Conservation (phyloP, 345 rosid genomes). For the Clarkia xantiana region DNA sequence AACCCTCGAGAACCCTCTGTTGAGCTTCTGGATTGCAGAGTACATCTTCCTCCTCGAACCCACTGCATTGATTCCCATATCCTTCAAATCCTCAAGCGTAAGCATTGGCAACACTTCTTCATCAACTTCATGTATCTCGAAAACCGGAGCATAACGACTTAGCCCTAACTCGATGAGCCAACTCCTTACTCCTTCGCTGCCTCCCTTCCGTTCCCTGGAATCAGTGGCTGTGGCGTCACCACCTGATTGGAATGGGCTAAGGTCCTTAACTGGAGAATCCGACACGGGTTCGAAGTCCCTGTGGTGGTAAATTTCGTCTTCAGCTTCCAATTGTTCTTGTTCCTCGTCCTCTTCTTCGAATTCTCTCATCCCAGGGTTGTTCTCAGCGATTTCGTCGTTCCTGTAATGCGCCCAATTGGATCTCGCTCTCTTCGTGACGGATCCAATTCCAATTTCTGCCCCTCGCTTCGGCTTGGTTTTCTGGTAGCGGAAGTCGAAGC, state of each 20-base stretch:
- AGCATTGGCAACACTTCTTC: constrained; percentile 61
- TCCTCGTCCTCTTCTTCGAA: constrained; percentile 22
- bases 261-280: constrained; percentile 31
- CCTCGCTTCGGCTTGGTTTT: constrained; percentile 25
- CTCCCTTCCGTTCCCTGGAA: constrained; percentile 13
- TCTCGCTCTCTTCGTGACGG: constrained; percentile 26
- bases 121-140: constrained; percentile 66
- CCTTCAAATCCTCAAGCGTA: constrained; percentile 72
- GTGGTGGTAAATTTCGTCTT: constrained; percentile 18
- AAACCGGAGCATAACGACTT: constrained; percentile 55
- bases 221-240: constrained; percentile 22
- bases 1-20: constrained; percentile 44
- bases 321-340: constrained; percentile 22
- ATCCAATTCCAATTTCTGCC: constrained; percentile 1
- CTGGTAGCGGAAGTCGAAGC: constrained; percentile 13
- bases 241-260: constrained; percentile 23
- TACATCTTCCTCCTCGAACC: constrained; percentile 63
- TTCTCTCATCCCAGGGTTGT: constrained; percentile 20
- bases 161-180: constrained; percentile 53
- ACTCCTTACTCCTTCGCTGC: constrained; percentile 36
- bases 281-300: constrained; percentile 38
- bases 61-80: constrained; percentile 68
- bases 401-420: constrained; percentile 36
- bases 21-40: constrained; percentile 56
- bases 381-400: constrained; percentile 23